Evolutionary conservation across 768 basidiomycete species (phyloP).

Genomic region (Pleurotus salmoneostramineus): DNA sequence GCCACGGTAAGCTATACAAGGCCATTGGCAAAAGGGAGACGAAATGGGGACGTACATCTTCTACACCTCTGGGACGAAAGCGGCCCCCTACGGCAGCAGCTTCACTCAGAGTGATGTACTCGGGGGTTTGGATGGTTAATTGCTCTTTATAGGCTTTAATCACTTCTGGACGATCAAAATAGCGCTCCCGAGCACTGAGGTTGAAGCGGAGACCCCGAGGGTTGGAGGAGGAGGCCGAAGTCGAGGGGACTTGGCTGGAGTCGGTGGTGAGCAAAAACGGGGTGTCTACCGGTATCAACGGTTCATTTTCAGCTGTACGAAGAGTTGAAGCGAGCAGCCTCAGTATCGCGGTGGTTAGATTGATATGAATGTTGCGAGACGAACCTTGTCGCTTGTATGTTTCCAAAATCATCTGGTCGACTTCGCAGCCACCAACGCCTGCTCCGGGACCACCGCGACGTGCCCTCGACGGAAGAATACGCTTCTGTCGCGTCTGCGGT

Average conservation of each 20-base stretch:
- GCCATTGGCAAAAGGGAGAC: not conserved
- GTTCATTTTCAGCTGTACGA: slow-evolving; percentile 61
- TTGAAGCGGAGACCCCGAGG: slow-evolving; percentile 41
- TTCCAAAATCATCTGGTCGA: slow-evolving; percentile 82
- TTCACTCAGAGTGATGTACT: slow-evolving; percentile 47
- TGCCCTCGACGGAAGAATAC: slow-evolving; percentile 78
- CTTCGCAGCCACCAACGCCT: slow-evolving; percentile 67
- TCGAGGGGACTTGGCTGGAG: slow-evolving; percentile 42
- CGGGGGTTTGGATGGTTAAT: slow-evolving; percentile 73
- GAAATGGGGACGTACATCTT: slow-evolving; percentile 56
- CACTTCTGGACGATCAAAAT: slow-evolving; percentile 78
- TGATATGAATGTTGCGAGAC: slow-evolving; percentile 22
- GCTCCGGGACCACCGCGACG: slow-evolving; percentile 73
- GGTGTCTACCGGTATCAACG: slow-evolving; percentile 63
- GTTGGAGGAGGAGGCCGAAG: slow-evolving; percentile 26
- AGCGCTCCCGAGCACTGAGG: slow-evolving; percentile 59
- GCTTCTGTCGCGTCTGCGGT: slow-evolving; percentile 55
- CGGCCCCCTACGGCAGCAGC: slow-evolving; percentile 59
- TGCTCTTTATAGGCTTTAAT: slow-evolving; percentile 68
- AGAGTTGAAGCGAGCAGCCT: slow-evolving; percentile 9
- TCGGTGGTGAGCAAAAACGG: slow-evolving; percentile 75
- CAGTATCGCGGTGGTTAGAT: not conserved
- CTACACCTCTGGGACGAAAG: slow-evolving; percentile 63
- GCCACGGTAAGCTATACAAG: not conserved
- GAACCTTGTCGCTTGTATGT: slow-evolving; percentile 73